Conservation (phyloP, 306 rosid species). For the Vigna unguiculata region DNA sequence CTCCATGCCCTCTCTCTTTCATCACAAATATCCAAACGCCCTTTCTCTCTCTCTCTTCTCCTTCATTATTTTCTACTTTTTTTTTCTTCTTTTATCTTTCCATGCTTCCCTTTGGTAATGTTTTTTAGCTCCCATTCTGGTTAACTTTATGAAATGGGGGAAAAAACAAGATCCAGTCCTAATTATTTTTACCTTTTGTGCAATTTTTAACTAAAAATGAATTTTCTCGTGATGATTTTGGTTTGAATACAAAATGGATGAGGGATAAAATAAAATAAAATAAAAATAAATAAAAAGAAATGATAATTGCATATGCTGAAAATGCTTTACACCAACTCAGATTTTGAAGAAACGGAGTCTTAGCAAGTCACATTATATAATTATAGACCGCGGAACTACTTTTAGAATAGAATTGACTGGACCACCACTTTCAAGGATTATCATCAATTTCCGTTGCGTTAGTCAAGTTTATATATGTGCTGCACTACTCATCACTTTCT, state of each 20-base stretch:
- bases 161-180: too few relatives aligned
- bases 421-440: slow-evolving; percentile 37
- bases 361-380: slow-evolving; percentile 31
- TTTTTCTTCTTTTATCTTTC: not conserved
- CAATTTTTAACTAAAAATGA: too few relatives aligned
- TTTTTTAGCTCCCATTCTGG: not conserved
- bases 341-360: slow-evolving; percentile 11
- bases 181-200: too few relatives aligned
- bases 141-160: too few relatives aligned
- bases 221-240: not conserved
- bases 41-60: slow-evolving; percentile 43
- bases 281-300: not conserved
- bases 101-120: not conserved
- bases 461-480: slow-evolving; percentile 35
- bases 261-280: not conserved
- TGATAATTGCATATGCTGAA: slow-evolving; percentile 37
- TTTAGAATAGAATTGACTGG: slow-evolving; percentile 41
- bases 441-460: slow-evolving; percentile 34
- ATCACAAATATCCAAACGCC: slow-evolving; percentile 61
- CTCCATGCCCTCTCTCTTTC: slow-evolving; percentile 60
- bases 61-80: slow-evolving; percentile 56
- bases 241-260: not conserved
- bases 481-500: not conserved
- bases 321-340: slow-evolving; percentile 46
- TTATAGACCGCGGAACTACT: slow-evolving; percentile 27